Percentiles rank a stretch among this genome's conserved stretches.
Evolutionary conservation across 768 basidiomycete species (phyloP).

Genomic region (Lentinula raphanica): DNA sequence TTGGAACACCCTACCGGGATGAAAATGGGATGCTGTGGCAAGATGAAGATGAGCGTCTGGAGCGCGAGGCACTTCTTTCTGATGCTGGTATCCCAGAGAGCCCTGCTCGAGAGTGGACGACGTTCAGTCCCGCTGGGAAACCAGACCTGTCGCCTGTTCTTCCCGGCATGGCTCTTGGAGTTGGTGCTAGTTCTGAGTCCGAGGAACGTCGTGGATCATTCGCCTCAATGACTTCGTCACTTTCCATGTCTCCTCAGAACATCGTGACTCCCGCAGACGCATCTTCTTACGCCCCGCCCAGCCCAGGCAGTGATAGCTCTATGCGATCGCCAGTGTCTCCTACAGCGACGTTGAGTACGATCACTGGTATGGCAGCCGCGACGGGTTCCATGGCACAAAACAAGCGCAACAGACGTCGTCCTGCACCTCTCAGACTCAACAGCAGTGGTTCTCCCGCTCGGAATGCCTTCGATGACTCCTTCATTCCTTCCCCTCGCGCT

Average conservation of each 20-base stretch:
- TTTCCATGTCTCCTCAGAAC: not conserved
- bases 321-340: not conserved
- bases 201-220: slow-evolving; percentile 3
- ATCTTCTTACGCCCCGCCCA: not conserved
- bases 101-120: slow-evolving; percentile 32
- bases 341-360: slow-evolving; percentile 1
- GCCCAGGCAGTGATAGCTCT: not conserved
- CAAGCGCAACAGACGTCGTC: slow-evolving; percentile 5
- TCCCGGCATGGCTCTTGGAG: slow-evolving; percentile 1
- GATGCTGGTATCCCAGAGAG: slow-evolving; percentile 20
- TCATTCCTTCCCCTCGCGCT: slow-evolving; percentile 4
- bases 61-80: slow-evolving; percentile 57
- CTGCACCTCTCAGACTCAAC: slow-evolving; percentile 4
- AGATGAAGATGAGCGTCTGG: slow-evolving; percentile 69
- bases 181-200: slow-evolving; percentile 11
- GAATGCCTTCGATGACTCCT: slow-evolving; percentile 7
- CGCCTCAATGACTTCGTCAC: slow-evolving; percentile 1
- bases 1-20: slow-evolving; percentile 55
- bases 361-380: slow-evolving; percentile 1
- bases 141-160: slow-evolving; percentile 19
- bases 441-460: not conserved
- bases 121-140: slow-evolving; percentile 22
- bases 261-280: slow-evolving; percentile 2
- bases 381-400: not conserved
- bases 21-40: slow-evolving; percentile 61